Evolutionary conservation across 768 basidiomycete genomes (phyloP), one percentile per base, ranked within the genome.

Genomic region (Myochromella boudieri): DNA sequence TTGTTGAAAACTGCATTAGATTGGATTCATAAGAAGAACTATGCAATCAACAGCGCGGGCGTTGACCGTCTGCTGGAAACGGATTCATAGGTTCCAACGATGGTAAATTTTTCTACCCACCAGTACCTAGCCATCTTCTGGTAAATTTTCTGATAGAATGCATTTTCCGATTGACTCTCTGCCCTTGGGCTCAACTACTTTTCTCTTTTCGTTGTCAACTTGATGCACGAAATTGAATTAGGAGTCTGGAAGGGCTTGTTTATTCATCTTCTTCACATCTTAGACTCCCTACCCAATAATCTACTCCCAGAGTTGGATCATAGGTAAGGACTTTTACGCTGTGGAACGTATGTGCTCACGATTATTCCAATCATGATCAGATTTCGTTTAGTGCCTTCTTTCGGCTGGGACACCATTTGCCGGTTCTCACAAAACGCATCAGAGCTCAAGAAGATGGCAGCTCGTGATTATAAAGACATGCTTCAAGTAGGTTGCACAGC

Each of bases 391-490:
- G 44, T 49, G 15, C 42, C 36, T 3, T 33, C 49, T 4, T 58
- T 58, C 51, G 56, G 54, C 17, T 26, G 54, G 17, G 48, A 25
- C 0, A 45, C 55, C 0, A 68, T 70, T 9, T 46, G 57, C 0
- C 31, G 44, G 8, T 67, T 69, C 36, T 37, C 48, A 11, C 25
- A 40, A 0, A 61, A 62, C 32, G 51, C 61, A 0, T 54, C 59
- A 0, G 54, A 59, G 4, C 48, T 63, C 42, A 53, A 56, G 33
- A 54, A 64, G 4, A 29, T 57, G 1, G 56, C 57, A 2, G 64
- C 60, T 3, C 42, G 54, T 0, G 58, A 69, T 43, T 69, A 60
- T 24, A 57, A 68, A 33, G 61, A 70, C 15, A 37, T 67, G 0
- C 46, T 69, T 0, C 66, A 69, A 57, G 68, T 54, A 46, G 17